phyloP scores from a whole-genome alignment of 2,329 filamentous ascomycete genomes.

The Fusarium setosum region DNA sequence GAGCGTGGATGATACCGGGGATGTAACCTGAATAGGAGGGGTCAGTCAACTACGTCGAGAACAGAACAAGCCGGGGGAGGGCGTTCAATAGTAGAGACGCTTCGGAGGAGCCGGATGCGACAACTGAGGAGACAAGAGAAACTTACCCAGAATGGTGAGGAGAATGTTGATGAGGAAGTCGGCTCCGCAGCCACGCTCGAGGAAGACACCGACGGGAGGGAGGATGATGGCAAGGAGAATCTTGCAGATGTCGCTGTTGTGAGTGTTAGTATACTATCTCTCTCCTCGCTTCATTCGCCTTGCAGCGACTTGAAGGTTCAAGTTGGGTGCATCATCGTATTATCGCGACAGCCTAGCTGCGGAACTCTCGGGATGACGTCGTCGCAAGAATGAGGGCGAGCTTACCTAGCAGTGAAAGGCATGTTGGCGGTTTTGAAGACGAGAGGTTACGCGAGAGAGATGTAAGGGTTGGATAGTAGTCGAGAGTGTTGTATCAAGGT shows the following conservation, averaged over 20 bases:
- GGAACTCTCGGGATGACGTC: slow-evolving; percentile 37
- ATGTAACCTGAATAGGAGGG: slow-evolving; percentile 62
- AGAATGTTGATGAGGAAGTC: slow-evolving; percentile 94
- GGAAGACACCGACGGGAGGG: slow-evolving; percentile 91
- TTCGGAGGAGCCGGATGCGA: slow-evolving; percentile 52
- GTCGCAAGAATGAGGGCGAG: slow-evolving; percentile 11
- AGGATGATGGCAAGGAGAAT: slow-evolving; percentile 89
- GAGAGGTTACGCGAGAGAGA: slow-evolving; percentile 26
- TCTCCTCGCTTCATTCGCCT: neutral
- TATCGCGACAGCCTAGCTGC: slow-evolving; percentile 14
- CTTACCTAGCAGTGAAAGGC: slow-evolving; percentile 70
- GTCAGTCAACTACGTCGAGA: slow-evolving; percentile 26
- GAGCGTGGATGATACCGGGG: slow-evolving; percentile 89
- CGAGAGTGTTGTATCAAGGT: slow-evolving; percentile 6
- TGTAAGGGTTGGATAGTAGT: slow-evolving; percentile 5
- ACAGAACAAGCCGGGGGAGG: neutral
- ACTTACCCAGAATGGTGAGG: slow-evolving; percentile 77
- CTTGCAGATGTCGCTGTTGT: slow-evolving; percentile 67
- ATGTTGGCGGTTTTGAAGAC: slow-evolving; percentile 53
- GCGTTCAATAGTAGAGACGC: slow-evolving; percentile 9
- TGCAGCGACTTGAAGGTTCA: neutral
- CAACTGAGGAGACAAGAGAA: slow-evolving; percentile 9
- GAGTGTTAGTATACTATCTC: slow-evolving; percentile 17
- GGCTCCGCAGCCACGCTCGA: slow-evolving; percentile 89
- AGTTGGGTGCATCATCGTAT: neutral